Evolutionary conservation across 345 rosid genomes (phyloP), one percentile per base, ranked within the genome.

Genomic region (Viola odorata): DNA sequence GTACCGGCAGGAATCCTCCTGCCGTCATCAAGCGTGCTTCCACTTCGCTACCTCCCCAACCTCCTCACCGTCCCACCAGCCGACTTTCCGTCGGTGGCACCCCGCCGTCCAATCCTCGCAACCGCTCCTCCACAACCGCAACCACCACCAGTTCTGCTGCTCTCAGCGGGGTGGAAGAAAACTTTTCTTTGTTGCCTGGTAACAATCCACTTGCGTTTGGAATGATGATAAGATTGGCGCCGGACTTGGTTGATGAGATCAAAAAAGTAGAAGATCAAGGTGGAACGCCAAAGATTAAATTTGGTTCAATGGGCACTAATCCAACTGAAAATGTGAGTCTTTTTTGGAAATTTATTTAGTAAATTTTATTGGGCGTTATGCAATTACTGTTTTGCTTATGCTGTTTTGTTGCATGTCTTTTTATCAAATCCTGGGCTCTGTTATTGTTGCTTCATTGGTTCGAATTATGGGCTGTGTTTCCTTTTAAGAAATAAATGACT

Each of bases 201-300:
- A 84, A 81, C 50, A 78, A 64, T 41, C 79, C 91, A 3, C 75
- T 67, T 48, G 88, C 84, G 52, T 92, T 89, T 50, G 85, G 84
- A 9, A 83, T 87, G 97, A 87, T 85, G 17, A 87, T 92, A 50
- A 72, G 85, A 67, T 57, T 92, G 66, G 77, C 81, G 17, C 98
- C 98, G 45, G 98, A 84, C 62, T 76, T 92, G 80, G 85, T 92
- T 58, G 96, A 92, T 38, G 96, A 92, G 88, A 89, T 92, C 75
- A 85, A 77, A 74, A 81, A 80, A 50, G 75, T 80, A 9, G 96
- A 92, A 65, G 84, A 81, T 10, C 91, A 84, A 61, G 90, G 97
- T 16, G 81, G 77, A 57, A 71, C 78, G 16, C 88, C 97, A 6
- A 79, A 75, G 84, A 94, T 94, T 80, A 94, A 90, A 72, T 94